Evolutionary conservation across 192 early-diverging fungal species (phyloP), one percentile per base, ranked within the genome.

Genomic region (Mortierella alpina): DNA sequence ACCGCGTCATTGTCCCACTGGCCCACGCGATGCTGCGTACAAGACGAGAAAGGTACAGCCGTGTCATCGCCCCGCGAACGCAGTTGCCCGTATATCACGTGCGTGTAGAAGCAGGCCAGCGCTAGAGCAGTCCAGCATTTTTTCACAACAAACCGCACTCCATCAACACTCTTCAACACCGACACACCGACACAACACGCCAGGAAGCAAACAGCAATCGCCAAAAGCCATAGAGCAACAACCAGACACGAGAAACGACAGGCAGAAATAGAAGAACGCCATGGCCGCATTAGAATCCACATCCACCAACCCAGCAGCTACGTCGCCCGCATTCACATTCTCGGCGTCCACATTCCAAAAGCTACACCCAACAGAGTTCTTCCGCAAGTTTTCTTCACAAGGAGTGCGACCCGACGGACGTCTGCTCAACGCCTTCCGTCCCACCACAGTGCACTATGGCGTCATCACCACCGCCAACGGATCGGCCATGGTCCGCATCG

Each of bases 341-440:
- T 76, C 79, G 13, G 79, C 84, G 23, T 87, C 96, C 53, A 93
- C 92, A 8, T 97, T 98, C 85, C 91, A 92, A 68, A 90, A 91
- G 64, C 87, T 98, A 18, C 96, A 97, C 68, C 96, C 95, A 13
- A 70, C 86, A 18, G 97, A 98, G 85, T 97, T 91, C 73, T 89
- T 95, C 62, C 87, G 94, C 58, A 88, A 93, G 59, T 98, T 97
- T 73, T 76, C 96, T 7, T 83, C 88, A 18, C 88, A 96, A 66
- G 86, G 89, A 9, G 89, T 96, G 5, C 87, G 96, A 77, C 93
- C 95, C 48, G 94, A 94, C 76, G 97, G 97, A 40, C 84, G 97
- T 59, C 68, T 80, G n/a, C 86, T 95, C 18, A 52, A 75, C 52
- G 83, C 90, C 59, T 94, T 95, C 70, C 84, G 97, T 20, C 84